Evolutionary conservation across 495 filamentous ascomycete species (phyloP), one percentile per base, ranked within the genome.

Genomic region (Terfezia claveryi): DNA sequence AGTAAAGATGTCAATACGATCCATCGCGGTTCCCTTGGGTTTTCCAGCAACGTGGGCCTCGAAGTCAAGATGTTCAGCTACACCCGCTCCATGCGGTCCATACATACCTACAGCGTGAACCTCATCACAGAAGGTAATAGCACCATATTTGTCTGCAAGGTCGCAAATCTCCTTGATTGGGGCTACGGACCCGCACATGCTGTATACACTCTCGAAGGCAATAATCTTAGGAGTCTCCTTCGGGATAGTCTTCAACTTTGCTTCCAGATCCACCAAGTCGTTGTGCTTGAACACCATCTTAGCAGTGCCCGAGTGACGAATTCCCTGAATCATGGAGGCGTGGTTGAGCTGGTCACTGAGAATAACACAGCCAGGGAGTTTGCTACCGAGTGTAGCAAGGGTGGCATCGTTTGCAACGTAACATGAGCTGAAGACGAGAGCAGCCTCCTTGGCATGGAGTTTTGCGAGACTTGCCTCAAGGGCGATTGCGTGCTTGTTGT

Each of bases 201-300:
- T 91, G 70, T 98, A 98, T 23, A 98, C 91, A 16, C 84, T 92
- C 70, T 98, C 91, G 59, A 96, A 98, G 17, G 91, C 91, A 58
- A 98, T 98, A 57, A 98, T 93, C 74, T 98, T 98, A 49, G 91
- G 91, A 36, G 85, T 75, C 49, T 87, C 73, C 2, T 80, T 66
- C 0, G 89, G 87, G 37, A 98, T 75, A 14, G 86, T 82, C 5
- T 87, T 87, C 55, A 98, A 74, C 64, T 98, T 96, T 50, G 74
- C 72, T 69, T 98, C 91, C 7, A 98, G 74, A 59, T 98, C 92
- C 10, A 72, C 75, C 36, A 95, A 62, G 63, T 98, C 91, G 58
- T 98, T 98, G 71, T 98, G 91, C 69, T 91, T 89, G 78, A 98
- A 96, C 49, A 98, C 91, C 69, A 98, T 76, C 72, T 98, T 98